These are phyloP conservation scores for Linum usitatissimum DNA, from an alignment of 345 rosid genomes.

Conservation along the genomic window DNA sequence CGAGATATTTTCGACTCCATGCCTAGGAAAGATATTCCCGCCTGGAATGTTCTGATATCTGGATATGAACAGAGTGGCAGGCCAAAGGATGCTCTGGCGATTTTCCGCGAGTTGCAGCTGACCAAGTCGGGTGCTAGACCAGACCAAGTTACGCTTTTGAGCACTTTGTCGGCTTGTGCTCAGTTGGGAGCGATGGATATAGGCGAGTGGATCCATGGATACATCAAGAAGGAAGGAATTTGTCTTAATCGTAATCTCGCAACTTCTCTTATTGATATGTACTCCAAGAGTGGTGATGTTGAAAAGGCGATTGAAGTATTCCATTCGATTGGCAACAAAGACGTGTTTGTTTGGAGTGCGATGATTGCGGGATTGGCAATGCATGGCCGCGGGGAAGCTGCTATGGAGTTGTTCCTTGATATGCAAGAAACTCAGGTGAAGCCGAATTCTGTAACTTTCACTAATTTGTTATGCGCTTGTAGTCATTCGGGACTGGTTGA, in stretches of 20 bases:
- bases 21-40: slow-evolving; percentile 40
- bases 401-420: not conserved
- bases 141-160: slow-evolving; percentile 36
- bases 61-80: slow-evolving; percentile 59
- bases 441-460: not conserved
- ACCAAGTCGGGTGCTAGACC: slow-evolving; percentile 24
- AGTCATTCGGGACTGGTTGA: not conserved
- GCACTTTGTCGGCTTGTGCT: not conserved
- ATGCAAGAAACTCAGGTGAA: not conserved
- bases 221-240: not conserved
- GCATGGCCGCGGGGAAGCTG: not conserved
- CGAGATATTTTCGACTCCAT: slow-evolving; percentile 36
- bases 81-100: slow-evolving; percentile 48
- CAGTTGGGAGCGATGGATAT: not conserved
- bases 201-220: not conserved
- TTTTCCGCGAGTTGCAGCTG: slow-evolving; percentile 42
- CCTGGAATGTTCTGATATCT: slow-evolving; percentile 61
- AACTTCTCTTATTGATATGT: not conserved
- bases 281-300: not conserved
- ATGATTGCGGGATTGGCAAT: not conserved
- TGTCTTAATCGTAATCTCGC: not conserved
- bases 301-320: not conserved
- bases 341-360: not conserved
- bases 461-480: not conserved
- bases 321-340: not conserved